These are phyloP conservation scores for Cordyceps cicadae DNA, from an alignment of 2,329 filamentous ascomycete genomes.

Conservation along the genomic window DNA sequence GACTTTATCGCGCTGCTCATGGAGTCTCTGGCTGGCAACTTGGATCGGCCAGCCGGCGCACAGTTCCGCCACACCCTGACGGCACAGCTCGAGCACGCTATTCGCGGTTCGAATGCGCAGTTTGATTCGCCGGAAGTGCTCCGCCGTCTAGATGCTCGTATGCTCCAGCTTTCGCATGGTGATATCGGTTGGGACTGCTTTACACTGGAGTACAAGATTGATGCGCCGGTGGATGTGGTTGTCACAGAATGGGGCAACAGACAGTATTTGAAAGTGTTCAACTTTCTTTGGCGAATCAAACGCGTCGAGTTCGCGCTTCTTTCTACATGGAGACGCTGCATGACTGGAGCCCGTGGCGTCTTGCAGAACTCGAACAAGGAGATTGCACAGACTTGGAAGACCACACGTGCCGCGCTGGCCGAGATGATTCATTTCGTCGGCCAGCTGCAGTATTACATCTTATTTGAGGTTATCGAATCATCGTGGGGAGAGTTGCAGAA, in stretches of 20 bases:
- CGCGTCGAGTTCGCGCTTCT: constrained; percentile 90
- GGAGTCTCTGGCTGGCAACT: constrained; percentile 87
- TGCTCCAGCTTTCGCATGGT: constrained; percentile 91
- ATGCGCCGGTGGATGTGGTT: constrained; percentile 91
- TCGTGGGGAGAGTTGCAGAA: constrained; percentile 88
- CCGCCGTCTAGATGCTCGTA: constrained; percentile 86
- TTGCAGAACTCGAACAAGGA: constrained; percentile 63
- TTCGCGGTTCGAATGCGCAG: constrained; percentile 93
- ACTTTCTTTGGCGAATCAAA: constrained; percentile 97
- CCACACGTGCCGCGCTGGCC: constrained; percentile 75
- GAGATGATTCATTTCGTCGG: constrained; percentile 99
- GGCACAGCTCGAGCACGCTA: constrained; percentile 95
- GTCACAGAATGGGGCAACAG: constrained; percentile 92
- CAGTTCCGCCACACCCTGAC: constrained; percentile 96
- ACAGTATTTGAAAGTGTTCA: constrained; percentile 98
- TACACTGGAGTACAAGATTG: constrained; percentile 96
- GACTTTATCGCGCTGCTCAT: constrained; percentile 96
- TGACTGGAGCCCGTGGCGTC: constrained; percentile 90
- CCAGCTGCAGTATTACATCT: constrained; percentile 95
- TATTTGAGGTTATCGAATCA: constrained; percentile 96
- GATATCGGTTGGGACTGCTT: constrained; percentile 99
- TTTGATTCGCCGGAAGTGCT: constrained; percentile 90
- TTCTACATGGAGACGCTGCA: constrained; percentile 88
- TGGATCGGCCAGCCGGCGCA: constrained; percentile 90
- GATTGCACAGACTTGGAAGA: constrained; percentile 78